These are phyloP conservation scores for Omphalea diandra DNA, from an alignment of 441 rosid genomes.

Conservation along the genomic window DNA sequence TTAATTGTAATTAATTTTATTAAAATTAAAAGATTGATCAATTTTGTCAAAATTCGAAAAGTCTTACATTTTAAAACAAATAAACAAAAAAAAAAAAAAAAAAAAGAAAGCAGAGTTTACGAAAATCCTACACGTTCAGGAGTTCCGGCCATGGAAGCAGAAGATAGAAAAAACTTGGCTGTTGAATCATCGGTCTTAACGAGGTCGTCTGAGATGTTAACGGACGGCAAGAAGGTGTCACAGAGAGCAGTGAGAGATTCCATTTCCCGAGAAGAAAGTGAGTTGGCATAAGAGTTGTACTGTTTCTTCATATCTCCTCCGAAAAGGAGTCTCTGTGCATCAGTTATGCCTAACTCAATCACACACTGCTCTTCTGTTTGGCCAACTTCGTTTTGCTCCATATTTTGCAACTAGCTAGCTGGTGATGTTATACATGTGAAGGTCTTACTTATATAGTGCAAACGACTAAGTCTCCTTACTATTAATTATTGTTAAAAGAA, in stretches of 20 bases:
- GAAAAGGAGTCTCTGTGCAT: neutral
- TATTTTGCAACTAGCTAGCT: no score
- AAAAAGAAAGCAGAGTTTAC: neutral
- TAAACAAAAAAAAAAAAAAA: neutral
- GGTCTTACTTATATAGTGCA: neutral
- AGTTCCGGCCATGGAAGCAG: conserved; percentile 73
- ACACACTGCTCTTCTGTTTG: neutral
- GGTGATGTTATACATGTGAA: neutral
- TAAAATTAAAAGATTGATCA: no score
- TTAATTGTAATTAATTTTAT: no score
- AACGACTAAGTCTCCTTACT: no score
- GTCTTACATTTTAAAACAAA: no score
- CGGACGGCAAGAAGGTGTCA: conserved; percentile 64
- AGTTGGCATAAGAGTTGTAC: conserved; percentile 29
- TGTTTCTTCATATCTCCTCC: neutral
- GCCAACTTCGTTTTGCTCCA: neutral
- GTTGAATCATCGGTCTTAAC: conserved; percentile 17
- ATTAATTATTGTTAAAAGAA: neutral
- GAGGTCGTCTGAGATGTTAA: conserved; percentile 10
- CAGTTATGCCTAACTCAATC: no score
- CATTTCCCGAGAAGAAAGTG: conserved; percentile 57
- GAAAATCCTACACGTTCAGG: conserved; percentile 49
- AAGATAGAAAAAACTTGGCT: conserved; percentile 34
- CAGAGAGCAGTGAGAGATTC: conserved; percentile 63
- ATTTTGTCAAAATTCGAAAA: no score